A percentile compares a stretch with the other conserved stretches of the same genome.
These are phyloP conservation scores for Teratosphaeria epicoccoides DNA, from an alignment of 2,329 filamentous ascomycete genomes.

Conservation along the genomic window DNA sequence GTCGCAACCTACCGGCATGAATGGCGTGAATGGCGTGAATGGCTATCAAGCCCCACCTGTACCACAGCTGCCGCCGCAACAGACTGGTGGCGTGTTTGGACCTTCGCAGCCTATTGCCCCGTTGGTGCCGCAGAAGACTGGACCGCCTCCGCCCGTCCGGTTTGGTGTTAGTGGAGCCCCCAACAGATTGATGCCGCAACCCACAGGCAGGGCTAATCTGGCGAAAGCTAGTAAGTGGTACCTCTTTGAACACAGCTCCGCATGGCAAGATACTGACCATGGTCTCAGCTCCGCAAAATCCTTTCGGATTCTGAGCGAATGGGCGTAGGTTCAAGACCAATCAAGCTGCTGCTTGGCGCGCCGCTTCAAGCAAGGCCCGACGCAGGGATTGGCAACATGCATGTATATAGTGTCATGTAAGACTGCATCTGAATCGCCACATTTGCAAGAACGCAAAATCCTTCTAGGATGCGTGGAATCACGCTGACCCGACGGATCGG, in stretches of 20 bases:
- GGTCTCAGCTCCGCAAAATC: constrained; percentile 53
- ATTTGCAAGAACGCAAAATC: too few species aligned
- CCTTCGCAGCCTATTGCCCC: constrained; percentile 41
- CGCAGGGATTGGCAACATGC: too few species aligned
- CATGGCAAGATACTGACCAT: constrained; percentile 4
- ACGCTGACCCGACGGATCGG: too few species aligned
- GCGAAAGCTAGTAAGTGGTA: constrained; percentile 82
- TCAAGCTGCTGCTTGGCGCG: neutral
- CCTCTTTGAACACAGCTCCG: neutral
- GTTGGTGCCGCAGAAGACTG: constrained; percentile 67
- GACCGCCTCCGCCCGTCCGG: constrained; percentile 74
- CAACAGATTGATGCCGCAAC: constrained; percentile 72
- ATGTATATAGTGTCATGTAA: too few species aligned
- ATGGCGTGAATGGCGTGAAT: constrained; percentile 34
- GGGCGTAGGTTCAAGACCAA: neutral
- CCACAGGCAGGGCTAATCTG: constrained; percentile 85
- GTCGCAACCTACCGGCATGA: constrained; percentile 29
- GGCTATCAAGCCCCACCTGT: constrained; percentile 9
- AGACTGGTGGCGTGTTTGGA: constrained; percentile 34
- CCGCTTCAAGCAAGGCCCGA: too few species aligned
- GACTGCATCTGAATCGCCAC: too few species aligned
- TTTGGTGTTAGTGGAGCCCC: constrained; percentile 68
- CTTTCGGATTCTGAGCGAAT: constrained; percentile 54
- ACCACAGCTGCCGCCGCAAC: constrained; percentile 48
- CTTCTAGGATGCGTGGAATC: too few species aligned